A percentile compares a stretch with the other conserved stretches of the same genome.
These are phyloP conservation scores for Dictyostelium brefeldianum DNA, from an alignment of 78 protist species.

Conservation along the genomic window DNA sequence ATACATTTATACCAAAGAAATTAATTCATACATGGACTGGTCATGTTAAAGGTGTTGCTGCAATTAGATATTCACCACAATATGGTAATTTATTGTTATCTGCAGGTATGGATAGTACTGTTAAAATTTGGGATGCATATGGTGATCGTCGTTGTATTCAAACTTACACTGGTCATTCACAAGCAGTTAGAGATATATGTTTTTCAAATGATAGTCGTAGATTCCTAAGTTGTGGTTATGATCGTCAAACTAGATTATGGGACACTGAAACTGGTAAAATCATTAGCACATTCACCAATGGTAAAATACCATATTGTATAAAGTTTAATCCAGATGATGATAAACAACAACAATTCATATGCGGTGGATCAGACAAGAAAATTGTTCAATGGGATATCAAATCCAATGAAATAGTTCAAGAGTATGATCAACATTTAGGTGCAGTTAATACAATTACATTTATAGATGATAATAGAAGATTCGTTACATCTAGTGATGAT, in stretches of 20 bases:
- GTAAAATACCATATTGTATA: conserved; percentile 85
- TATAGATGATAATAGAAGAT: conserved; percentile 87
- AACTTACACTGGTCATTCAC: conserved; percentile 93
- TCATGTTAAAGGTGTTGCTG: conserved; percentile 89
- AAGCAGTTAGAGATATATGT: conserved; percentile 90
- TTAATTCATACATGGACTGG: conserved; percentile 83
- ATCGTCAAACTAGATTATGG: conserved; percentile 92
- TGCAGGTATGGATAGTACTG: conserved; percentile 85
- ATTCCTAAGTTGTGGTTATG: conserved; percentile 91
- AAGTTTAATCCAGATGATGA: conserved; percentile 90
- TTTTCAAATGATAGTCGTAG: conserved; percentile 89
- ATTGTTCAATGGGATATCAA: conserved; percentile 89
- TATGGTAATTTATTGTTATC: conserved; percentile 94
- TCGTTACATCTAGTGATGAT: conserved; percentile 96
- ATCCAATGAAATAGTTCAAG: conserved; percentile 87
- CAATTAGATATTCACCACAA: conserved; percentile 88
- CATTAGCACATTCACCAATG: conserved; percentile 77
- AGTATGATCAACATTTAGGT: conserved; percentile 96
- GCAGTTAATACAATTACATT: conserved; percentile 97
- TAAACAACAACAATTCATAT: conserved; percentile 86
- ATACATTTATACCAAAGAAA: conserved; percentile 83
- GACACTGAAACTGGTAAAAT: conserved; percentile 98
- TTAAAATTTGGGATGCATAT: conserved; percentile 94
- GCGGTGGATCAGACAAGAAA: conserved; percentile 91
- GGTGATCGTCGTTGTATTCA: conserved; percentile 80